Evolutionary conservation across 139 green algal species (phyloP).

Genomic region (Closterium sp.): DNA sequence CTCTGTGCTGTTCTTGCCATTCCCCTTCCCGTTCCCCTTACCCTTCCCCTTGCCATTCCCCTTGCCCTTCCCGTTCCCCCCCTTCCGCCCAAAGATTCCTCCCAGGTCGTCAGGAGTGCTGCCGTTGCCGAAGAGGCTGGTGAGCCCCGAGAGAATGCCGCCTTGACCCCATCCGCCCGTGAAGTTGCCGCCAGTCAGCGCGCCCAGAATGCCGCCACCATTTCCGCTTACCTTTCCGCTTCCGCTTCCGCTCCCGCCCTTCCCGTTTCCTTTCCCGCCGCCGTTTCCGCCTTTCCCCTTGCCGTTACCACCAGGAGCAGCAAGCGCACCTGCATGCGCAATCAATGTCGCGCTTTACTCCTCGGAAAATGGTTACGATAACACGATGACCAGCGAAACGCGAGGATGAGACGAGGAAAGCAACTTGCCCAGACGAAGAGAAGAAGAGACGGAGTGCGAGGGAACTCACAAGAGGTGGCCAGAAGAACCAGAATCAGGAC

Average conservation of each 20-base stretch:
- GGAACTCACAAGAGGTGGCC: background rate
- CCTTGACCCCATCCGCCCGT: background rate
- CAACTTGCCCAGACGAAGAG: too few relatives aligned
- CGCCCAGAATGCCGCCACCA: background rate
- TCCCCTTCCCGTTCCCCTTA: background rate
- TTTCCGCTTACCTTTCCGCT: background rate
- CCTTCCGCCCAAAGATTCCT: background rate
- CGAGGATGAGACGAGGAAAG: too few relatives aligned
- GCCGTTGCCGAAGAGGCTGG: background rate
- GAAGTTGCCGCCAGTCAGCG: background rate
- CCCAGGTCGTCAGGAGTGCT: background rate
- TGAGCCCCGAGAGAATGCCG: background rate
- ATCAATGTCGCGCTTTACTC: background rate
- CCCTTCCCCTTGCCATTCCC: background rate
- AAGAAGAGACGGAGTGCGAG: background rate
- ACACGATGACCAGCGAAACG: too few relatives aligned
- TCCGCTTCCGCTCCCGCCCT: background rate
- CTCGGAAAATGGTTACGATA: too few relatives aligned
- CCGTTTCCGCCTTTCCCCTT: too few relatives aligned
- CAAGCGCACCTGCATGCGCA: background rate
- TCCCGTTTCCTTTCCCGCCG: background rate
- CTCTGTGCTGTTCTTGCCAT: background rate
- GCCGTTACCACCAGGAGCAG: background rate
- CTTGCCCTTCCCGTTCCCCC: background rate
- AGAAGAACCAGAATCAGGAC: background rate